Evolutionary conservation across 306 rosid genomes (phyloP), one percentile per base, ranked within the genome.

Genomic region (Medicago arabica): DNA sequence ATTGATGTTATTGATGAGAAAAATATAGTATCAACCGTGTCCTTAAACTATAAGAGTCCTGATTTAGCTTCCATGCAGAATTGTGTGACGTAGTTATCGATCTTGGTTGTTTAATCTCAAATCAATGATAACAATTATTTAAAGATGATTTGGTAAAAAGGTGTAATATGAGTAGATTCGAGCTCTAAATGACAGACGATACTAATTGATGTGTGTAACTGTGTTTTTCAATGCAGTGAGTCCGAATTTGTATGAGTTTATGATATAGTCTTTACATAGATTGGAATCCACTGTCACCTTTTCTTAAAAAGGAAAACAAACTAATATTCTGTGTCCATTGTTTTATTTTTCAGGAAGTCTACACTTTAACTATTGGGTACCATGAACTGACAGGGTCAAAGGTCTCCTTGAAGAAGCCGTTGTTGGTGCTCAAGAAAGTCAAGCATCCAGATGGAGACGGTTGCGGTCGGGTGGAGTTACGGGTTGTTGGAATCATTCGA

Each of bases 361-460:
- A 89, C 83, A 87, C 97, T n/a, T 86, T 91, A 67, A 90, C 91
- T 5, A 75, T 95, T 50, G 98, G 97, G 61, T 95, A 92, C 72
- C 98, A 95, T 46, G 97, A 95, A 75, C 75, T 95, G 86, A 82
- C 91, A 11, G 98, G 98, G 71, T 85, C 89, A 11, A 95, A 90
- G 75, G 81, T 89, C 57, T 72, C 93, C 28, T 77, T 95, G 69
- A 95, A 88, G 89, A 95, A 95, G 77, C 97, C 98, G 8, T 19
- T 83, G 74, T 69, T 92, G 83, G 97, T 92, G 75, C 83, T 95
- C 73, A 86, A 84, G 89, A 95, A 92, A 87, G 78, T 66, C n/a
- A 88, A 74, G 81, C 83, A 19, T 38, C 15, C 50, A 2, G 78
- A 79, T 18, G 78, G 46, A 64, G 81, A 68, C 14, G 71, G 46